Conservation (phyloP, 73 alveolate genomes). For the Diophrys sp. region DNA sequence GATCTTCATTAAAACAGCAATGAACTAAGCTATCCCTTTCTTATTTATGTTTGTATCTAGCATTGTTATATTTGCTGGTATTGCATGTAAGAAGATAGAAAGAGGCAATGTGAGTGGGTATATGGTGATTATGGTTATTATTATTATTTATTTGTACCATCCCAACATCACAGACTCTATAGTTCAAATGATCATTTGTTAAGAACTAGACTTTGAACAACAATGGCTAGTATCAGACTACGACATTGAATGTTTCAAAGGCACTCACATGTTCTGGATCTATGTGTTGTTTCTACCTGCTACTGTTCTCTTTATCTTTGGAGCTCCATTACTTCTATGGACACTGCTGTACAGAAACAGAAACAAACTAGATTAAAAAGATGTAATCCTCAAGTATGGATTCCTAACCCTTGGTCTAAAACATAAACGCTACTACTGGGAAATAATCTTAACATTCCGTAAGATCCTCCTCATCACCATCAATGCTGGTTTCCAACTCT, state of each 20-base stretch:
- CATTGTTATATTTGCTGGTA: no score
- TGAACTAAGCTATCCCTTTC: neutral
- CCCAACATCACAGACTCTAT: neutral
- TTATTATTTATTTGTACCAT: neutral
- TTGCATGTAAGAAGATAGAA: neutral
- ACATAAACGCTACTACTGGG: conserved; percentile 41
- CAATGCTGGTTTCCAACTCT: neutral
- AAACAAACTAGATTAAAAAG: neutral
- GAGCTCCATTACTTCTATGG: conserved; percentile 7
- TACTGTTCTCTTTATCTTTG: neutral
- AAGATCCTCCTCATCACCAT: conserved; percentile 24
- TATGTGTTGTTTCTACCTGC: neutral
- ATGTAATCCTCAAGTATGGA: neutral
- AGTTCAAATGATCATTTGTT: neutral
- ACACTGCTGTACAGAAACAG: conserved; percentile 17
- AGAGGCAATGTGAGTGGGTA: neutral
- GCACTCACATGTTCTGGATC: neutral
- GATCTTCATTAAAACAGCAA: neutral
- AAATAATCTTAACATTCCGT: conserved; percentile 30
- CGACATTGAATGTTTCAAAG: neutral
- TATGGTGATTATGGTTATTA: neutral
- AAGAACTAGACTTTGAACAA: neutral
- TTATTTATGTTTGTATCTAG: no score
- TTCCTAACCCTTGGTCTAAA: conserved; percentile 17
- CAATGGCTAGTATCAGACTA: neutral